These are phyloP conservation scores for Naganishia liquefaciens DNA, from an alignment of 1,284 basidiomycete genomes.

Conservation along the genomic window DNA sequence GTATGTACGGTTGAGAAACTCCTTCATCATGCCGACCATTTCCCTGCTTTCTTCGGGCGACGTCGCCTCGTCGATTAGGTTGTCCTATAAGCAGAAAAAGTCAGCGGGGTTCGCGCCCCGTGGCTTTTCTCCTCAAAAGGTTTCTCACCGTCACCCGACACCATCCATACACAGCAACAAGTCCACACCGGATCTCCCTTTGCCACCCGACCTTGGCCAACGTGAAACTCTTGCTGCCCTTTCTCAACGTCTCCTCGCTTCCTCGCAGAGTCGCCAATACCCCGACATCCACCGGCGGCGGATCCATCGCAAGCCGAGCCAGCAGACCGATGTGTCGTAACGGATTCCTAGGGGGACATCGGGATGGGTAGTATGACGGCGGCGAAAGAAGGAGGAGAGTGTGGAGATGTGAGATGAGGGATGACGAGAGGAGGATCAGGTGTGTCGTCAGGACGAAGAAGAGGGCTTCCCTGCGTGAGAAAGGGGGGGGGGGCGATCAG, in stretches of 20 bases:
- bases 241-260: constrained; percentile 42
- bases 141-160: constrained; percentile 48
- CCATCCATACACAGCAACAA: constrained; percentile 49
- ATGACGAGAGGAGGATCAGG: constrained; percentile 42
- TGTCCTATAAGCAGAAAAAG: constrained; percentile 7
- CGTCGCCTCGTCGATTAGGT: constrained; percentile 28
- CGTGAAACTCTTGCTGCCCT: constrained; percentile 48
- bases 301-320: constrained; percentile 39
- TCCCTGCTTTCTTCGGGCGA: constrained; percentile 1
- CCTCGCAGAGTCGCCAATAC: constrained; percentile 36
- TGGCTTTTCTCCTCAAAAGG: too few species aligned
- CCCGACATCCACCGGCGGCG: constrained; percentile 37
- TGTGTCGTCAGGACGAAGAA: constrained; percentile 47
- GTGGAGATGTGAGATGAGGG: constrained; percentile 46
- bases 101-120: too few species aligned
- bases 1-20: constrained; percentile 22
- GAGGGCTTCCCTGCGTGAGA: constrained; percentile 41
- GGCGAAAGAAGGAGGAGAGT: constrained; percentile 24
- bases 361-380: constrained; percentile 17
- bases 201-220: constrained; percentile 47
- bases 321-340: constrained; percentile 42
- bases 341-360: constrained; percentile 43
- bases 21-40: constrained; percentile 27
- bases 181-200: constrained; percentile 45
- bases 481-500: too few species aligned